Evolutionary conservation across 1,284 basidiomycete species (phyloP), one percentile per base, ranked within the genome.

Genomic region (Baeospora myosura): DNA sequence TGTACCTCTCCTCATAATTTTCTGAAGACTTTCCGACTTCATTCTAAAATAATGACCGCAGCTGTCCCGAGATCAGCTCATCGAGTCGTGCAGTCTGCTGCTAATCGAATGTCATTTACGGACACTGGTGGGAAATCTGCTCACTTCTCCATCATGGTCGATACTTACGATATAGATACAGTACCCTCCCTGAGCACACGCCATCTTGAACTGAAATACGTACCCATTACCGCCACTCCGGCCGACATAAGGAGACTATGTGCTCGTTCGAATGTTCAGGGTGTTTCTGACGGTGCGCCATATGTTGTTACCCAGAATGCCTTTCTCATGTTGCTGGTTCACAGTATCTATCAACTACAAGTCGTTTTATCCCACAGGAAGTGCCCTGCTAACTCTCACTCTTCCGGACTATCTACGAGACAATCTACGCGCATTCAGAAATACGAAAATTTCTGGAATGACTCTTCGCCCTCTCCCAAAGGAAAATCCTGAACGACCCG

Each of bases 291-390:
- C 49, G 71, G 83, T 81, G 52, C 50, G 64, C 51, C 3, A 42
- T 35, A 4, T 44, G 29, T 1, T 20, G 6, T 25, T 18, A 22
- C 21, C 11, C 32, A 28, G 4, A 28, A 7, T 24, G 24, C 1
- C 11, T 31, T 31, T 20, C 17, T 33, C 17, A 12, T 39, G 40
- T 17, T 25, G 14, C 26, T 29, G 24, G 14, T 39, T 36, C 11
- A n/a, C 38, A 88, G 85, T 79, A 20, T 61, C 69, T 21, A 52
- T 86, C 16, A 65, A 78, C 38, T 84, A 86, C 52, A 52, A 66
- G 16, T 24, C 23, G 5, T 45, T 45, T 26, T 16, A 35, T 5
- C 47, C 44, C 8, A 46, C 41, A 4, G 25, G 31, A 36, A 17
- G 35, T 4, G 47, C 47, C 4, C 17, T 49, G 7, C 58, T 88